Evolutionary conservation across 164 flowering plant genomes (phyloP).

Genomic region (Aristolochia californica): DNA sequence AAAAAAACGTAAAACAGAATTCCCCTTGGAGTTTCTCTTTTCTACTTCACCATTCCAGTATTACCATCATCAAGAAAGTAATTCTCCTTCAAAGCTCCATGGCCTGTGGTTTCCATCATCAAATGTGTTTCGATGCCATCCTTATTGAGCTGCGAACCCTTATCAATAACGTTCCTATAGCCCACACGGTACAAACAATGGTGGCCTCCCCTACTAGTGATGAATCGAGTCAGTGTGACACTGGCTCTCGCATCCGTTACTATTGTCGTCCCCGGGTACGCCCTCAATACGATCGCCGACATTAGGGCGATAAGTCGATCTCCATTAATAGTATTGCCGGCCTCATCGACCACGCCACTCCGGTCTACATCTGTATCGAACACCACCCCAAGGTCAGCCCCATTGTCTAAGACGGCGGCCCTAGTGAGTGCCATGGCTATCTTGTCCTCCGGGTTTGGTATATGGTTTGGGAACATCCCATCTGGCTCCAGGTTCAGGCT

Average conservation of each 20-base stretch:
- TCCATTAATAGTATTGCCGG: slow-evolving; percentile 77
- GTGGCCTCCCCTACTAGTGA: slow-evolving; percentile 57
- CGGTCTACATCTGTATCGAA: slow-evolving; percentile 93
- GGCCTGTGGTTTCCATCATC: slow-evolving; percentile 95
- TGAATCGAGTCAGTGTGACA: slow-evolving; percentile 53
- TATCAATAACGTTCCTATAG: slow-evolving; percentile 83
- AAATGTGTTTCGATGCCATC: slow-evolving; percentile 82
- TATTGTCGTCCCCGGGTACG: slow-evolving; percentile 68
- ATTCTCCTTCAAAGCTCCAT: slow-evolving; percentile 88
- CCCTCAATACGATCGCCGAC: slow-evolving; percentile 70
- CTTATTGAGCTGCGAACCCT: slow-evolving; percentile 68
- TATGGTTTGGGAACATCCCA: slow-evolving; percentile 96
- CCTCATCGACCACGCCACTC: slow-evolving; percentile 78
- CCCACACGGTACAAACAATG: slow-evolving; percentile 92
- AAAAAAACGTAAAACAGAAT: not conserved
- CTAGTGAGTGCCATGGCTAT: slow-evolving; percentile 74
- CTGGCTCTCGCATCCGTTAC: slow-evolving; percentile 92
- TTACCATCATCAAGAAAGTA: slow-evolving; percentile 84
- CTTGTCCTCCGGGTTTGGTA: slow-evolving; percentile 91
- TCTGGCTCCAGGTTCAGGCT: slow-evolving; percentile 84
- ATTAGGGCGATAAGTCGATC: slow-evolving; percentile 83
- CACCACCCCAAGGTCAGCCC: slow-evolving; percentile 76
- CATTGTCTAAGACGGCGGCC: slow-evolving; percentile 50
- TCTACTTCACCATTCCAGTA: too few relatives aligned
- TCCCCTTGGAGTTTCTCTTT: too few relatives aligned